Percentiles rank a stretch among this genome's conserved stretches.
Evolutionary conservation across 208 protist species (phyloP).

Genomic region (Acanthamoeba healyi): DNA sequence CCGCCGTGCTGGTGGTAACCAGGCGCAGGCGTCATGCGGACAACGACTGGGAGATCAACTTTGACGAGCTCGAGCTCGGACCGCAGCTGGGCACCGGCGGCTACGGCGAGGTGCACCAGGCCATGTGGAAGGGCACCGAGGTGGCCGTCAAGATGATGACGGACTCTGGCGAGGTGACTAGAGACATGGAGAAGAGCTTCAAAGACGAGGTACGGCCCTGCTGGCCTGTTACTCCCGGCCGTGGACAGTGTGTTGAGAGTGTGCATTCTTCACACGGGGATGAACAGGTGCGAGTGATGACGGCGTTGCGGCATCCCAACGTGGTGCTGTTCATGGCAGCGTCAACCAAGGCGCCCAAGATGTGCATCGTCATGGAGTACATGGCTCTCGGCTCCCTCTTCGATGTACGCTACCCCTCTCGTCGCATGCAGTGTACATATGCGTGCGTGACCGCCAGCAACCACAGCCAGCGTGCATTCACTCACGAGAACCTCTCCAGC

Average conservation of each 20-base stretch:
- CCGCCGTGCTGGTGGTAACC: not conserved
- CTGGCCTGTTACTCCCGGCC: not conserved
- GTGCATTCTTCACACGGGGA: not conserved
- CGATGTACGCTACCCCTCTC: not conserved
- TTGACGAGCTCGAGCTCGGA: slow-evolving; percentile 4
- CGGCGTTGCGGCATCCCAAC: slow-evolving; percentile 80
- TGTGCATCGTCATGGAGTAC: slow-evolving; percentile 50
- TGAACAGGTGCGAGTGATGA: slow-evolving; percentile 69
- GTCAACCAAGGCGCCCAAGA: slow-evolving; percentile 41
- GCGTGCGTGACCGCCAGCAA: too few relatives aligned
- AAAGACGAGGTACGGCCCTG: slow-evolving; percentile 32
- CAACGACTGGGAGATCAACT: slow-evolving; percentile 11
- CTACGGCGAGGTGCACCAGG: not conserved
- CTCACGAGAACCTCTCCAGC: not conserved
- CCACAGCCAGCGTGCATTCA: too few relatives aligned
- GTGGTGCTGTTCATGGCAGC: slow-evolving; percentile 82
- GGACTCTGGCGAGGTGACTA: not conserved
- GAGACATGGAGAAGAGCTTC: slow-evolving; percentile 11
- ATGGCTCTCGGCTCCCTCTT: slow-evolving; percentile 17
- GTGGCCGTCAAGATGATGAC: slow-evolving; percentile 9
- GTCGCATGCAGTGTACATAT: not conserved
- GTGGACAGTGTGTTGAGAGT: not conserved
- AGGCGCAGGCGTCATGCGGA: not conserved
- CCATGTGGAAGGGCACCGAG: slow-evolving; percentile 17
- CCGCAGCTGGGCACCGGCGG: not conserved